Conservation (phyloP, 2,329 filamentous ascomycete species). For the Fusarium nurragi region DNA sequence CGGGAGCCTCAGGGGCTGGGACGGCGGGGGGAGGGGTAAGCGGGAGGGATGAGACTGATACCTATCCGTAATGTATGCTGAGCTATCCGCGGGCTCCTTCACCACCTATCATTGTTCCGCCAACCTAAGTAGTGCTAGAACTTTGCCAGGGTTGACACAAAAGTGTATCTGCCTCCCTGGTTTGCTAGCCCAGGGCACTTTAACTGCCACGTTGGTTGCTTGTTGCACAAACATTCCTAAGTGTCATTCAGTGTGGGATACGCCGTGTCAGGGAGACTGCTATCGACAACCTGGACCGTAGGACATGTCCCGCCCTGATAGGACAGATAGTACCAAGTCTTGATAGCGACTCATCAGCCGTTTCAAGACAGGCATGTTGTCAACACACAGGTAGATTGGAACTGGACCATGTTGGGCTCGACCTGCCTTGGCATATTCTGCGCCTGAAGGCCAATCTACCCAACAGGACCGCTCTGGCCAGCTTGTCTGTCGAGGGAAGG, state of each 20-base stretch:
- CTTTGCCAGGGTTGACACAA: slow-evolving; percentile 2
- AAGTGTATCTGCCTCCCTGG: slow-evolving; percentile 7
- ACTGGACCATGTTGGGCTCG: neutral
- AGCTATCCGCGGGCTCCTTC: neutral
- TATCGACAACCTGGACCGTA: neutral
- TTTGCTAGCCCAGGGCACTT: slow-evolving; percentile 5
- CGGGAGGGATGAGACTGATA: neutral
- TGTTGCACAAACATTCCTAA: slow-evolving; percentile 30
- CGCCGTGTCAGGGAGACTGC: slow-evolving; percentile 1
- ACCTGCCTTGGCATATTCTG: neutral
- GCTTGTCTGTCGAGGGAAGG: neutral
- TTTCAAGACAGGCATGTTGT: neutral
- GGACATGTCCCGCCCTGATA: neutral
- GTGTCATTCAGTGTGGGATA: slow-evolving; percentile 8
- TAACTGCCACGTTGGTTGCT: slow-evolving; percentile 11
- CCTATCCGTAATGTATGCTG: slow-evolving; percentile 1
- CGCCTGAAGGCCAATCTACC: neutral
- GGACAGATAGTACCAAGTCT: neutral
- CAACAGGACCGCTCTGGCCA: neutral
- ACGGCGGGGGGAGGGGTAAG: too few species aligned
- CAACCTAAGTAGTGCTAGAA: neutral
- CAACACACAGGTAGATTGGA: neutral
- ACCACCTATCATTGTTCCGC: slow-evolving; percentile 7
- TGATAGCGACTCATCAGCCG: neutral
- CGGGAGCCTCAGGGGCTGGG: too few species aligned